Evolutionary conservation across 768 basidiomycete genomes (phyloP).

Genomic region (Pleurotus platypus): DNA sequence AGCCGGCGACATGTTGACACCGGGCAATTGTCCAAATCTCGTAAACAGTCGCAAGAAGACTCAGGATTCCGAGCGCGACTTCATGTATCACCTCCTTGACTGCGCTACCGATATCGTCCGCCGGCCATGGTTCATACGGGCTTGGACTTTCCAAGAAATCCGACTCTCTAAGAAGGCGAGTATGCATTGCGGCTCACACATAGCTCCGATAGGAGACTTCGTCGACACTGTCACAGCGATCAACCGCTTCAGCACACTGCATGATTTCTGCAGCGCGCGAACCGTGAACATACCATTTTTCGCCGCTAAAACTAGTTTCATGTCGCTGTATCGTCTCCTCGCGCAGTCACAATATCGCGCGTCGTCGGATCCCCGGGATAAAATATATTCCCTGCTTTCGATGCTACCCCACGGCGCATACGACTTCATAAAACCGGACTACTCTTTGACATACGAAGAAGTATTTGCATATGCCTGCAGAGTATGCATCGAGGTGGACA

Average conservation of each 20-base stretch:
- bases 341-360: neutral
- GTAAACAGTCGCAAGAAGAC: neutral
- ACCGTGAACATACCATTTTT: neutral
- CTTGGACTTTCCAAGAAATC: conserved; percentile 1
- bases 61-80: neutral
- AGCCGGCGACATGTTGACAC: neutral
- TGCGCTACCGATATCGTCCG: neutral
- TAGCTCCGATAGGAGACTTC: neutral
- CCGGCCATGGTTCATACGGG: neutral
- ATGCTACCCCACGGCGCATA: neutral
- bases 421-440: neutral
- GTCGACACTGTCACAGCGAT: neutral
- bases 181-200: neutral
- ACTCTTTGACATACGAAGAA: neutral
- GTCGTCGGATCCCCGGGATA: neutral
- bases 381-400: neutral
- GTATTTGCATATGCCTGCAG: neutral
- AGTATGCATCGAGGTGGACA: neutral
- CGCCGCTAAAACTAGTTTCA: neutral
- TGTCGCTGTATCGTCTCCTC: neutral
- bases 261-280: neutral
- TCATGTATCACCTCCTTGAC: neutral
- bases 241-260: neutral
- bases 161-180: neutral
- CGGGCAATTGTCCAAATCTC: neutral